A percentile compares a stretch with the other conserved stretches of the same genome.
Conservation (phyloP, 805 yeast genomes). For the Candida loeiensis region DNA sequence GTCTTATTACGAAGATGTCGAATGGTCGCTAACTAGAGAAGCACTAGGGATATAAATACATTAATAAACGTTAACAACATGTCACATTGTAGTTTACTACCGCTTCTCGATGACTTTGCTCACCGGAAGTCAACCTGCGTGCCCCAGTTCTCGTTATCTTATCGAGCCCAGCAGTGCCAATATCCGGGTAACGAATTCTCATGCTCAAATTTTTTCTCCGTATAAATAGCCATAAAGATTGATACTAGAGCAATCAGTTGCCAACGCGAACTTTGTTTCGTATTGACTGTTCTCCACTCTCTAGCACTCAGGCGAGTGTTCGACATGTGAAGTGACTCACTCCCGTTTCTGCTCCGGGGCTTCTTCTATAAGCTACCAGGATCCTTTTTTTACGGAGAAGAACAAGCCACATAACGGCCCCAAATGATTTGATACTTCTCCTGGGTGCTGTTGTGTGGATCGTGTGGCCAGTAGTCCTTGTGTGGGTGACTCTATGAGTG, state of each 20-base stretch:
- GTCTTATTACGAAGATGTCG: background rate
- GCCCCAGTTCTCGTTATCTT: background rate
- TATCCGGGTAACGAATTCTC: background rate
- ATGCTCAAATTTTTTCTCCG: background rate
- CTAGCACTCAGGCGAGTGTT: conserved; percentile 7
- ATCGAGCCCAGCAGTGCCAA: background rate
- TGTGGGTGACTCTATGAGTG: background rate
- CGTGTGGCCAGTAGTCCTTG: conserved; percentile 35
- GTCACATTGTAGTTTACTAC: too few relatives aligned
- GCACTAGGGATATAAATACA: conserved; percentile 2
- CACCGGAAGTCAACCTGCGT: too few relatives aligned
- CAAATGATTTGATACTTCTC: conserved; percentile 48
- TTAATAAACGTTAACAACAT: too few relatives aligned
- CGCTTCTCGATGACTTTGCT: too few relatives aligned
- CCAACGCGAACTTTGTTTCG: background rate
- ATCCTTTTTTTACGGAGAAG: conserved; percentile 60
- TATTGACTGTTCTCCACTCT: background rate
- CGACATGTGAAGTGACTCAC: conserved; percentile 19
- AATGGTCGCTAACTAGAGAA: background rate
- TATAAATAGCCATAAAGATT: background rate
- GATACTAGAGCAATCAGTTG: too few relatives aligned
- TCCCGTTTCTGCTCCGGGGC: conserved; percentile 66
- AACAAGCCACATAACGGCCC: conserved; percentile 44
- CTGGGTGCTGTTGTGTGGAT: conserved; percentile 37
- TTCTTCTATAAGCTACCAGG: conserved; percentile 48